phyloP scores from a whole-genome alignment of 2,329 filamentous ascomycete genomes.

The Neurospora crassa region DNA sequence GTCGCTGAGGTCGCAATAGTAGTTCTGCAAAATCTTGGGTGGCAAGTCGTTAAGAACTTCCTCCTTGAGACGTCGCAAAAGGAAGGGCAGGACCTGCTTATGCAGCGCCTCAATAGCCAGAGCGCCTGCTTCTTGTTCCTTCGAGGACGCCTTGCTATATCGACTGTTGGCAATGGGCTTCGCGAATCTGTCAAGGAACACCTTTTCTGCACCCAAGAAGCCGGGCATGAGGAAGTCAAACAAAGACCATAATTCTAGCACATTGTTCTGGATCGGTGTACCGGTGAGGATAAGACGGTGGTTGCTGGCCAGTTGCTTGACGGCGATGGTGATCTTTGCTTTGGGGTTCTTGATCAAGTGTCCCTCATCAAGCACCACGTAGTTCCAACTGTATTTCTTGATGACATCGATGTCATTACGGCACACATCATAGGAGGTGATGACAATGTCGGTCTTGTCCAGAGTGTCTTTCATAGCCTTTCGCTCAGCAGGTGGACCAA shows the following conservation, averaged over 20 bases:
- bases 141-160: constrained; percentile 93
- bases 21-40: constrained; percentile 97
- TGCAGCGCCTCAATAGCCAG: constrained; percentile 96
- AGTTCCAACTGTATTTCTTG: constrained; percentile 84
- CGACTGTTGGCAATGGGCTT: constrained; percentile 92
- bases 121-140: constrained; percentile 94
- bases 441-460: constrained; percentile 76
- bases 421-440: constrained; percentile 97
- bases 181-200: constrained; percentile 91
- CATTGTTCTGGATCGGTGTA: constrained; percentile 96
- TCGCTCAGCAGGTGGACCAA: constrained; percentile 78
- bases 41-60: constrained; percentile 94
- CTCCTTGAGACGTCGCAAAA: constrained; percentile 91
- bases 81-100: constrained; percentile 94
- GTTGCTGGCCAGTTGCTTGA: constrained; percentile 83
- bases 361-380: constrained; percentile 92
- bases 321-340: constrained; percentile 87
- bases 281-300: constrained; percentile 94
- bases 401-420: constrained; percentile 89
- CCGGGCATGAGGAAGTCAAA: constrained; percentile 99
- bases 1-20: constrained; percentile 96
- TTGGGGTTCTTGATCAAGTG: constrained; percentile 98
- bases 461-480: constrained; percentile 60
- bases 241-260: constrained; percentile 91
- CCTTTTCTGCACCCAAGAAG: constrained; percentile 86